phyloP scores from a whole-genome alignment of 148 eudicot species.

The Camellia lanceoleosa region DNA sequence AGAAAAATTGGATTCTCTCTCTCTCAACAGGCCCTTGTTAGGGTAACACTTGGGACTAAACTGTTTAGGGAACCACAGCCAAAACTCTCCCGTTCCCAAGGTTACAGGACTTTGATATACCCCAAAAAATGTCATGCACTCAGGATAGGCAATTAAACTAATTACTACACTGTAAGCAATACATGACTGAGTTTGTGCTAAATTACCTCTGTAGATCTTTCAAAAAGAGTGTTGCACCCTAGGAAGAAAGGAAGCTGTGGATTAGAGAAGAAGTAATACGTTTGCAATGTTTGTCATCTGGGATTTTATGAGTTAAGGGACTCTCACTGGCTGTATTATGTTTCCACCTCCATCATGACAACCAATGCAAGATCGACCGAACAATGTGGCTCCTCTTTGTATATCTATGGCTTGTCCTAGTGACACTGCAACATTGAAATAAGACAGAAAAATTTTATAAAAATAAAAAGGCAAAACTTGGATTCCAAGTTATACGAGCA shows the following conservation, averaged over 20 bases:
- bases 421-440: slow-evolving; percentile 23
- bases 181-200: neutral
- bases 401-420: slow-evolving; percentile 35
- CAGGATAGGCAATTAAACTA: neutral
- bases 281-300: neutral
- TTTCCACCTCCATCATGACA: slow-evolving; percentile 92
- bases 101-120: too few relatives aligned
- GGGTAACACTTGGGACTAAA: too few relatives aligned
- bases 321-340: slow-evolving; percentile 74
- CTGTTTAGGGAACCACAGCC: too few relatives aligned
- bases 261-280: neutral
- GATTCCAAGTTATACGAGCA: neutral
- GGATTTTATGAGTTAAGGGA: neutral
- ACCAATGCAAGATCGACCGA: slow-evolving; percentile 68
- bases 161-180: neutral
- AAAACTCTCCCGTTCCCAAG: too few relatives aligned
- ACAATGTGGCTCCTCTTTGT: slow-evolving; percentile 52
- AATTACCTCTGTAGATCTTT: slow-evolving; percentile 62
- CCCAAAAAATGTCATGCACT: neutral
- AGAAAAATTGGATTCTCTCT: too few relatives aligned
- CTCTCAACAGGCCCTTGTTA: too few relatives aligned
- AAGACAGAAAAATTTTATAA: neutral
- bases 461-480: neutral
- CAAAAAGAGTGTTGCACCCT: slow-evolving; percentile 79
- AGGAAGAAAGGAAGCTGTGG: slow-evolving; percentile 6